phyloP scores from a whole-genome alignment of 129 eudicot genomes.

The Flaveria linearis region DNA sequence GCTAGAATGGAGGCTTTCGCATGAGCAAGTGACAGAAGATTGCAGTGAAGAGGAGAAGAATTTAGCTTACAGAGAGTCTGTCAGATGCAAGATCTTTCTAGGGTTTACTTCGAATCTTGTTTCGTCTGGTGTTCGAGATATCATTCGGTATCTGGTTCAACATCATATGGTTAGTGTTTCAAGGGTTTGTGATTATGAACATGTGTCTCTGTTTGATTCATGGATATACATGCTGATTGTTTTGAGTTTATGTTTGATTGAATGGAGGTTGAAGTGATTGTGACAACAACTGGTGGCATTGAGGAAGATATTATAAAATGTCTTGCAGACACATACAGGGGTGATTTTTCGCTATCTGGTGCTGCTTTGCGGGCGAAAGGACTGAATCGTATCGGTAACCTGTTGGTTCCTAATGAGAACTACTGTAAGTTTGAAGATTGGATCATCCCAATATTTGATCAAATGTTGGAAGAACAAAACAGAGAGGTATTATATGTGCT shows the following conservation, averaged over 20 bases:
- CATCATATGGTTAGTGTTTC: conserved; percentile 78
- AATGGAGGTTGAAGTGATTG: conserved; percentile 84
- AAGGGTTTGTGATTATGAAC: not conserved
- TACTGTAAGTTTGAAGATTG: conserved; percentile 98
- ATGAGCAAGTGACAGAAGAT: conserved; percentile 65
- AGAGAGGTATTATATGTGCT: conserved; percentile 46
- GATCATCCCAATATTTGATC: conserved; percentile 89
- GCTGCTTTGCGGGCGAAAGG: conserved; percentile 84
- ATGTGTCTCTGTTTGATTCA: not conserved
- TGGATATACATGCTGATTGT: not conserved
- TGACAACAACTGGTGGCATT: conserved; percentile 91
- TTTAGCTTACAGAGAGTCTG: conserved; percentile 61
- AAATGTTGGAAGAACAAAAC: conserved; percentile 88
- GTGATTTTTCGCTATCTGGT: conserved; percentile 85
- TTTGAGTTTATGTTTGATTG: not conserved
- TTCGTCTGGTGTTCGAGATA: conserved; percentile 92
- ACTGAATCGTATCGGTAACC: conserved; percentile 87
- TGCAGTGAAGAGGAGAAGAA: conserved; percentile 74
- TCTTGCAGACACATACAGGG: conserved; percentile 89
- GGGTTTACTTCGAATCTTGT: conserved; percentile 95
- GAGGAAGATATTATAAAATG: conserved; percentile 98
- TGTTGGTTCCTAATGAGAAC: conserved; percentile 92
- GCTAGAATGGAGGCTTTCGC: conserved; percentile 95
- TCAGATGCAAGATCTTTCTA: conserved; percentile 80
- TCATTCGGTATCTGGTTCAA: conserved; percentile 77